Conservation (phyloP, 2,329 filamentous ascomycete genomes). For the Aspergillus sp. region DNA sequence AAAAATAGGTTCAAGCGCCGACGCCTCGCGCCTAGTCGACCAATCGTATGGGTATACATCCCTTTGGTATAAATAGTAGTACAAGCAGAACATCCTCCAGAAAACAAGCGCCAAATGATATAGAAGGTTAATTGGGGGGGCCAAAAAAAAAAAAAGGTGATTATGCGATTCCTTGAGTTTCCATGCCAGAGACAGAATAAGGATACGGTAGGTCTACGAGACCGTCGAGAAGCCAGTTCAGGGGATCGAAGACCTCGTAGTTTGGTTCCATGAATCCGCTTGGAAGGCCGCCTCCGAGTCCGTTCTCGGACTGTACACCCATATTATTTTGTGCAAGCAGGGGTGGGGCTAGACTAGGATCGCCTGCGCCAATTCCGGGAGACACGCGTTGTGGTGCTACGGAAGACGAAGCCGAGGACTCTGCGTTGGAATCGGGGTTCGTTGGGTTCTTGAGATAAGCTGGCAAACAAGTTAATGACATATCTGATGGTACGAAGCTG, state of each 20-base stretch:
- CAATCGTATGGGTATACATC: constrained; percentile 4
- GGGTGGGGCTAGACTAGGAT: constrained; percentile 47
- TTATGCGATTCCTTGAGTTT: constrained; percentile 41
- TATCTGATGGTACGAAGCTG: neutral
- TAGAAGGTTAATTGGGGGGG: neutral
- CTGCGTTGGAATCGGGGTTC: constrained; percentile 74
- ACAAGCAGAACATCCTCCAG: constrained; percentile 5
- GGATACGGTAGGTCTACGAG: constrained; percentile 76
- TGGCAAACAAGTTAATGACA: constrained; percentile 22
- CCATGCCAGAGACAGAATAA: constrained; percentile 53
- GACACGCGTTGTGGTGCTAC: constrained; percentile 45
- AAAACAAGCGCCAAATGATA: neutral
- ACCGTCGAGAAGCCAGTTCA: constrained; percentile 92
- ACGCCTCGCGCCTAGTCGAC: constrained; percentile 8
- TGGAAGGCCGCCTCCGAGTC: constrained; percentile 28
- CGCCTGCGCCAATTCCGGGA: constrained; percentile 36
- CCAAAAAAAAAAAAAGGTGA: neutral
- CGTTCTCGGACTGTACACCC: constrained; percentile 27
- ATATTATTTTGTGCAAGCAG: constrained; percentile 34
- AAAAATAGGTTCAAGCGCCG: constrained; percentile 2
- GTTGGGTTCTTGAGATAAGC: constrained; percentile 81
- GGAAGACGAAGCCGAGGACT: constrained; percentile 67
- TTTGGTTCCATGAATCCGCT: constrained; percentile 65
- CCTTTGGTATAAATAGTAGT: constrained; percentile 22
- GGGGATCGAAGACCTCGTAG: constrained; percentile 87